Evolutionary conservation across 2,329 filamentous ascomycete species (phyloP).

Genomic region (Penicillium sp.): DNA sequence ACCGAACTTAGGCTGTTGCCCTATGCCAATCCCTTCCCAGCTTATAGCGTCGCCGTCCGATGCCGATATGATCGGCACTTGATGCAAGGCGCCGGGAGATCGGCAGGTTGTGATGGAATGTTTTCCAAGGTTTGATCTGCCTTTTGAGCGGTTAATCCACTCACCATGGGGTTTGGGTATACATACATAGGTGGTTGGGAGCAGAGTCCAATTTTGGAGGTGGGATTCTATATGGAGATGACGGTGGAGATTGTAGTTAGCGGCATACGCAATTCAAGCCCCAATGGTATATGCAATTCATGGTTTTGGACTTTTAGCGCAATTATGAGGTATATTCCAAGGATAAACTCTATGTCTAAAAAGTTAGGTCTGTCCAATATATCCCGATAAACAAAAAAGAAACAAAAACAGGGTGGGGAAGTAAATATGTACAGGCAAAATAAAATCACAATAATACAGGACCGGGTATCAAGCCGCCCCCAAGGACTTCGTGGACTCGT

Average conservation of each 20-base stretch:
- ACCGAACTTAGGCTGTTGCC: background rate
- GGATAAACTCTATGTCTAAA: background rate
- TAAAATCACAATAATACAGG: background rate
- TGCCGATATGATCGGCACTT: constrained; percentile 13
- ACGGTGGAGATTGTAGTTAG: background rate
- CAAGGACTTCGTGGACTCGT: constrained; percentile 15
- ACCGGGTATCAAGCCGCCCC: constrained; percentile 20
- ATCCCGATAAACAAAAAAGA: background rate
- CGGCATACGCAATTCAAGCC: background rate
- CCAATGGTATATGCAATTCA: background rate
- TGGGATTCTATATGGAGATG: background rate
- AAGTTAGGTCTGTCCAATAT: background rate
- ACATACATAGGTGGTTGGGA: background rate
- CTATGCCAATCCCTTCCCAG: background rate
- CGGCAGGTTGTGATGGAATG: constrained; percentile 3
- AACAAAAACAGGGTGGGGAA: background rate
- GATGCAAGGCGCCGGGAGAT: constrained; percentile 25
- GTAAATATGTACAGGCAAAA: constrained; percentile 16
- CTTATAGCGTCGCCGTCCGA: background rate
- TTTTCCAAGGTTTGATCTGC: background rate
- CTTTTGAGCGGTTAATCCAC: background rate
- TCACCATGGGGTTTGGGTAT: background rate
- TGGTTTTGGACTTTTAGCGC: background rate
- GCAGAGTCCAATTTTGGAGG: background rate
- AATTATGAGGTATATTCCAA: background rate